Conservation (phyloP, 208 protist species). For the Leishmania tropica region DNA sequence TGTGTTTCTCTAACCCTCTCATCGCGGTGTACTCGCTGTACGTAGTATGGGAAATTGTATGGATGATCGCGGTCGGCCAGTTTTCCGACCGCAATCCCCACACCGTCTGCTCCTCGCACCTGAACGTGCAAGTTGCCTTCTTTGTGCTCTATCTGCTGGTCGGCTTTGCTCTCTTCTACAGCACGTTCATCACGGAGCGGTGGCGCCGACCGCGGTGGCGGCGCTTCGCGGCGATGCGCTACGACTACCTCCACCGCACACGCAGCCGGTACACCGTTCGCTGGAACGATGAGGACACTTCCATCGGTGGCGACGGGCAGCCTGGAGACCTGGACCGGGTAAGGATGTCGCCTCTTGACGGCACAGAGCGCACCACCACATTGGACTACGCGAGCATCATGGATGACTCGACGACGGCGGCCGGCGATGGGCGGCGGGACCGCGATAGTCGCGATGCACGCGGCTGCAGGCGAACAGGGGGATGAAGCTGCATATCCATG, state of each 20-base stretch:
- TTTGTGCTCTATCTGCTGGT: slow-evolving; percentile 45
- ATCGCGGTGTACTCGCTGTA: slow-evolving; percentile 48
- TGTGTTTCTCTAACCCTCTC: slow-evolving; percentile 49
- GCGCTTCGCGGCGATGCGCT: slow-evolving; percentile 27
- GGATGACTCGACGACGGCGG: slow-evolving; percentile 17
- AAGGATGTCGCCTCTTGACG: background rate
- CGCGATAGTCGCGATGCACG: background rate
- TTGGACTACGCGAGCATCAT: slow-evolving; percentile 27
- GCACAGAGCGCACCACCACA: slow-evolving; percentile 22
- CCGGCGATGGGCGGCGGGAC: background rate
- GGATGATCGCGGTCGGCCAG: slow-evolving; percentile 46
- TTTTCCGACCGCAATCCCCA: background rate
- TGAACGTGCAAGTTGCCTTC: slow-evolving; percentile 54
- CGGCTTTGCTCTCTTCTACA: slow-evolving; percentile 34
- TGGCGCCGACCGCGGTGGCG: slow-evolving; percentile 65
- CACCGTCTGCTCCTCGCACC: slow-evolving; percentile 40
- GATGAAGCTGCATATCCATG: background rate
- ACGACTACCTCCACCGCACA: slow-evolving; percentile 24
- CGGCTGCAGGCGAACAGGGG: background rate
- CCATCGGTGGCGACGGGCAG: slow-evolving; percentile 8
- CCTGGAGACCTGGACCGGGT: slow-evolving; percentile 4
- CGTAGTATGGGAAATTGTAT: slow-evolving; percentile 63
- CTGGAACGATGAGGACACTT: slow-evolving; percentile 13
- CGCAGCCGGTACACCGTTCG: background rate
- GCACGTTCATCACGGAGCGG: slow-evolving; percentile 71